Conservation (phyloP, 23 red algal species). For the Cyanidium caldarium region DNA sequence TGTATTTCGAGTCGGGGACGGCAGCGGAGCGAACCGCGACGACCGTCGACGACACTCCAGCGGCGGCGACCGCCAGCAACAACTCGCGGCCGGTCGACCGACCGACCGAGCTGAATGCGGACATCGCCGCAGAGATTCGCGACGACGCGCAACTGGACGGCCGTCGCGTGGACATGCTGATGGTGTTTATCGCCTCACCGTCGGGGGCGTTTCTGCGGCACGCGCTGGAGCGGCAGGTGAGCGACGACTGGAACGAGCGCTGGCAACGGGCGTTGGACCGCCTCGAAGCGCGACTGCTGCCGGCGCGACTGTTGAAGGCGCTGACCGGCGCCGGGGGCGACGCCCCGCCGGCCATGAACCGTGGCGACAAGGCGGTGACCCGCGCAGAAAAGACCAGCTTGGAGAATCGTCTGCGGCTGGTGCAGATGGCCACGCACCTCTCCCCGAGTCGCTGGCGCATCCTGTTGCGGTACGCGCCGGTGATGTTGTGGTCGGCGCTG, state of each 20-base stretch:
- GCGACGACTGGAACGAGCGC: not conserved
- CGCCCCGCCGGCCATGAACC: no score
- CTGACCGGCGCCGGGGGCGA: no score
- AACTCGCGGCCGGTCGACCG: no score
- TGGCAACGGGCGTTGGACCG: not conserved
- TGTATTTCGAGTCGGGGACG: not conserved
- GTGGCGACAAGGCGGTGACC: not conserved
- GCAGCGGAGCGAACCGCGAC: not conserved
- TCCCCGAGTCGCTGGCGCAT: not conserved
- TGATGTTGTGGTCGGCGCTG: not conserved
- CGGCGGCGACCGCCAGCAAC: no score
- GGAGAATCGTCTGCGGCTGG: not conserved
- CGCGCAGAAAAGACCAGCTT: not conserved
- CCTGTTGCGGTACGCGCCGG: not conserved
- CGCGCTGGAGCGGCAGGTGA: not conserved
- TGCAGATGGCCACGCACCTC: not conserved
- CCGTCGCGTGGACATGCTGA: not conserved
- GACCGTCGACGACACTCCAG: no score
- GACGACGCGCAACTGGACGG: no score
- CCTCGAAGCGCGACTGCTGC: not conserved
- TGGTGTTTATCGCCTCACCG: not conserved
- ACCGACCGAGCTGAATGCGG: not conserved
- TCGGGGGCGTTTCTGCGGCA: not conserved
- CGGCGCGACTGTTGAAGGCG: not conserved
- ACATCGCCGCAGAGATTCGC: not conserved